A percentile compares a stretch with the other conserved stretches of the same genome.
Evolutionary conservation across 1,284 basidiomycete genomes (phyloP).

Genomic region (Kwoniella shivajii): DNA sequence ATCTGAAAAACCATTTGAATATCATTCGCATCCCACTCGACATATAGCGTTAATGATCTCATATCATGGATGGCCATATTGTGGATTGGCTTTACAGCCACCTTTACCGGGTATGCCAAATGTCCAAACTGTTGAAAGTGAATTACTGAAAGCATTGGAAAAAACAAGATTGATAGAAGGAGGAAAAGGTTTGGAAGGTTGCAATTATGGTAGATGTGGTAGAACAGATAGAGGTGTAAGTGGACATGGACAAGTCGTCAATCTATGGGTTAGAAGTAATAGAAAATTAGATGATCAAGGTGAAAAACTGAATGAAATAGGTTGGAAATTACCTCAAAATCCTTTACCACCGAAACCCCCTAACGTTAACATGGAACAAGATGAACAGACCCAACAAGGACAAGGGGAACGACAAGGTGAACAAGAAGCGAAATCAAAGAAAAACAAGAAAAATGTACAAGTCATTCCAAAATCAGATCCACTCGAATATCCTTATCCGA

Average conservation of each 20-base stretch:
- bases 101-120: conserved; percentile 52
- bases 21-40: conserved; percentile 69
- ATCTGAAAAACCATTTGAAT: conserved; percentile 55
- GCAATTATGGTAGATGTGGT: conserved; percentile 88
- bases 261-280: conserved; percentile 79
- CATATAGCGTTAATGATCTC: conserved; percentile 92
- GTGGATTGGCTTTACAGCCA: conserved; percentile 80
- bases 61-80: conserved; percentile 90
- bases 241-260: conserved; percentile 90
- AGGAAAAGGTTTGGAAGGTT: conserved; percentile 74
- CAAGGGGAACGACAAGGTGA: neutral
- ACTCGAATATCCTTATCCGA: conserved; percentile 74
- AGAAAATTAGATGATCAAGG: conserved; percentile 38
- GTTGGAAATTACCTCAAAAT: conserved; percentile 23
- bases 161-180: conserved; percentile 74
- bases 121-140: conserved; percentile 88
- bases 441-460: conserved; percentile 4
- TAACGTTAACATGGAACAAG: neutral
- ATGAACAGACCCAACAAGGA: neutral
- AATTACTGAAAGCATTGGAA: conserved; percentile 78
- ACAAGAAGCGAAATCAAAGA: neutral
- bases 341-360: neutral
- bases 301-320: conserved; percentile 23
- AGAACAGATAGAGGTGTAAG: conserved; percentile 94
- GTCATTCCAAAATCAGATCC: conserved; percentile 18